Conservation (phyloP, 345 rosid genomes). For the Cardamine resedifolia region DNA sequence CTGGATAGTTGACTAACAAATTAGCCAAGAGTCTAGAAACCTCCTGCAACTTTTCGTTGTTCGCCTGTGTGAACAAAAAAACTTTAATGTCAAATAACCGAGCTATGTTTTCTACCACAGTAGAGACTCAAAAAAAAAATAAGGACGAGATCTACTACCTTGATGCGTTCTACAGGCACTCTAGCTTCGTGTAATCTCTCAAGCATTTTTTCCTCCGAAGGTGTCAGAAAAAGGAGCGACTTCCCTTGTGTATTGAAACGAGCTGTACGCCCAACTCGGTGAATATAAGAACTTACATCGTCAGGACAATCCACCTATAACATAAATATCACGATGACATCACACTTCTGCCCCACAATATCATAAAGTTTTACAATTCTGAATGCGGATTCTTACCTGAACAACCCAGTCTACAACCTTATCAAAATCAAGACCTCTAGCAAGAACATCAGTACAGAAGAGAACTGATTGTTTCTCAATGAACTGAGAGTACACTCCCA, state of each 20-base stretch:
- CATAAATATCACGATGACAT: slow-evolving; percentile 12
- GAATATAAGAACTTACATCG: slow-evolving; percentile 87
- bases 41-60: slow-evolving; percentile 62
- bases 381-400: slow-evolving; percentile 54
- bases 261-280: slow-evolving; percentile 98
- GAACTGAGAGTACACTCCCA: slow-evolving; percentile 82
- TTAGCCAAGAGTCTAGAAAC: slow-evolving; percentile 64
- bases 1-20: slow-evolving; percentile 68
- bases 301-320: slow-evolving; percentile 92
- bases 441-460: slow-evolving; percentile 88
- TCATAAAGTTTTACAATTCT: slow-evolving; percentile 19
- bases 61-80: slow-evolving; percentile 51
- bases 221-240: slow-evolving; percentile 76
- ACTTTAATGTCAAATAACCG: background rate
- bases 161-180: slow-evolving; percentile 66
- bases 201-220: slow-evolving; percentile 92
- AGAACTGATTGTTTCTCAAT: slow-evolving; percentile 80
- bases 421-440: slow-evolving; percentile 96
- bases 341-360: background rate
- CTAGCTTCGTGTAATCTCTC: slow-evolving; percentile 75
- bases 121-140: background rate
- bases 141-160: slow-evolving; percentile 55
- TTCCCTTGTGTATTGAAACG: slow-evolving; percentile 73
- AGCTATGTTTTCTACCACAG: background rate
- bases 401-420: slow-evolving; percentile 96